Conservation (phyloP, 352 stramenopile genomes). For the Globisporangium middletonii region DNA sequence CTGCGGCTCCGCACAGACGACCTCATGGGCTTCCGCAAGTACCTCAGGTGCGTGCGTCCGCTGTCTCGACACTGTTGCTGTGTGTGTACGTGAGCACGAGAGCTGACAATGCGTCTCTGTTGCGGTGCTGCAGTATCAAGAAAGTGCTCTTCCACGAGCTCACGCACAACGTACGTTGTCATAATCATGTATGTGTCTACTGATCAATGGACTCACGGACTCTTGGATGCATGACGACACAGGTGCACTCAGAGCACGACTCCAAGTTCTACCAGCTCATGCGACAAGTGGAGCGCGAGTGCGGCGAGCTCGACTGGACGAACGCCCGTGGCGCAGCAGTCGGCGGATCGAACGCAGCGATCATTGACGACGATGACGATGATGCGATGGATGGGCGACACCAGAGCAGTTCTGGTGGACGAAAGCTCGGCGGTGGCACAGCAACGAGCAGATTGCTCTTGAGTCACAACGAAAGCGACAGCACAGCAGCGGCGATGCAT, state of each 20-base stretch:
- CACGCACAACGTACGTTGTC: slow-evolving; percentile 83
- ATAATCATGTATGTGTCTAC: not conserved
- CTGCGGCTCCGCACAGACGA: slow-evolving; percentile 94
- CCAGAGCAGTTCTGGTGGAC: slow-evolving; percentile 5
- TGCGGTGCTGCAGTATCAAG: slow-evolving; percentile 59
- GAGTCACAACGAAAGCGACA: not conserved
- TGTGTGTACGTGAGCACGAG: not conserved
- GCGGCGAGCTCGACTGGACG: slow-evolving; percentile 67
- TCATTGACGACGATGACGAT: slow-evolving; percentile 14
- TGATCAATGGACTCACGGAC: not conserved
- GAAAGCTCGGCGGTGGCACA: slow-evolving; percentile 31
- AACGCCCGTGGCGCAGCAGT: slow-evolving; percentile 30
- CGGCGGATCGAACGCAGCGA: slow-evolving; percentile 19
- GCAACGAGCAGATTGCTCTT: slow-evolving; percentile 26
- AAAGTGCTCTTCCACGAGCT: slow-evolving; percentile 95
- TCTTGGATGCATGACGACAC: not conserved
- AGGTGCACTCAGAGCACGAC: slow-evolving; percentile 77
- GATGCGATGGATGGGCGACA: not conserved
- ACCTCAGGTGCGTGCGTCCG: slow-evolving; percentile 36
- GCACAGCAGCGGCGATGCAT: no score
- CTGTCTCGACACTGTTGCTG: not conserved
- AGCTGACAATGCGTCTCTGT: not conserved
- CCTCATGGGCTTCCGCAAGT: slow-evolving; percentile 90
- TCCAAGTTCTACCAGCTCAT: slow-evolving; percentile 82
- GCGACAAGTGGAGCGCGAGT: slow-evolving; percentile 68